Conservation (phyloP, 1,139 yeast species). For the Geotrichum restrictum region DNA sequence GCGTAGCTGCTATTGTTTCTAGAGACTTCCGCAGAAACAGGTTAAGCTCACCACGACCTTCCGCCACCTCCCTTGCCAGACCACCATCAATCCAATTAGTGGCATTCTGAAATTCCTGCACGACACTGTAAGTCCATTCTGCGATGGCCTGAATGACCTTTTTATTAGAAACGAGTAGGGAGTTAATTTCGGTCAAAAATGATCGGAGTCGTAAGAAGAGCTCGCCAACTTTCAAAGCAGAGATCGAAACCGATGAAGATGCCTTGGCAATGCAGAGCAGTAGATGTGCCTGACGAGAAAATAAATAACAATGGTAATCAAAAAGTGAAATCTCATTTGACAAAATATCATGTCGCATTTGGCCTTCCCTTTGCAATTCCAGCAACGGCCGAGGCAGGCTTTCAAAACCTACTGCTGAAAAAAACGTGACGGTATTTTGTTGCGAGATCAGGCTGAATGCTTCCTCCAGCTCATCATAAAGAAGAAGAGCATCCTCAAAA, state of each 20-base stretch:
- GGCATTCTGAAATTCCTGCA: constrained; percentile 35
- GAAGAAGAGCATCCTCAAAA: constrained; percentile 53
- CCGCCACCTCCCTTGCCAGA: constrained; percentile 35
- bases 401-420: constrained; percentile 36
- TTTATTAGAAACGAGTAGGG: constrained; percentile 30
- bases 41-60: constrained; percentile 41
- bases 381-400: constrained; percentile 15
- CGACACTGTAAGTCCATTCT: constrained; percentile 39
- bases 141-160: constrained; percentile 30
- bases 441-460: constrained; percentile 31
- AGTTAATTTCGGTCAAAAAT: constrained; percentile 44
- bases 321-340: constrained; percentile 41
- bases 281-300: constrained; percentile 42
- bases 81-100: constrained; percentile 29
- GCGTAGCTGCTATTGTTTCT: constrained; percentile 35
- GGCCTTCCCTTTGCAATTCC: constrained; percentile 24
- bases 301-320: constrained; percentile 43
- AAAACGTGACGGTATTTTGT: constrained; percentile 30
- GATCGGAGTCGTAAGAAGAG: constrained; percentile 37
- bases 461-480: constrained; percentile 44
- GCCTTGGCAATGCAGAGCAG: constrained; percentile 34
- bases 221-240: constrained; percentile 35
- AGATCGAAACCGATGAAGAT: constrained; percentile 41
- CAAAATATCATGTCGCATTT: constrained; percentile 38
- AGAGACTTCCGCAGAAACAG: constrained; percentile 37